A percentile compares a stretch with the other conserved stretches of the same genome.
These are phyloP conservation scores for Lagenidium sp. DNA, from an alignment of 352 stramenopile genomes.

Conservation along the genomic window DNA sequence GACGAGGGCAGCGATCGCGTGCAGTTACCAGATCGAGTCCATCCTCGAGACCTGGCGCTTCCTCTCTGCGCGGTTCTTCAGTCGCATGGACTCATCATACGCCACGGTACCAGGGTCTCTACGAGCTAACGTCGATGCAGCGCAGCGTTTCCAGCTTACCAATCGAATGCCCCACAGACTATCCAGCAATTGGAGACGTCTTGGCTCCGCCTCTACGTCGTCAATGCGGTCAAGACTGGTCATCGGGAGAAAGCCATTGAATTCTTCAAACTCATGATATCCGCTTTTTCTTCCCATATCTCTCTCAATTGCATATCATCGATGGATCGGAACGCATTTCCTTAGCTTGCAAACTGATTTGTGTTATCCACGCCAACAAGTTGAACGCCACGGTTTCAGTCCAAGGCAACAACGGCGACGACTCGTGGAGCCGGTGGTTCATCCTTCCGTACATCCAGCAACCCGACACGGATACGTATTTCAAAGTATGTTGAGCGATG, in stretches of 20 bases:
- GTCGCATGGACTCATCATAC: constrained; percentile 69
- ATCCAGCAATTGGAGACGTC: constrained; percentile 57
- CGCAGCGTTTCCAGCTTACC: too few relatives aligned
- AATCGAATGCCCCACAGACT: too few relatives aligned
- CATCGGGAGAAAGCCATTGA: constrained; percentile 60
- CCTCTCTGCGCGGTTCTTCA: constrained; percentile 70
- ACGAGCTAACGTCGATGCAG: background rate
- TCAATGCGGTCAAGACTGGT: constrained; percentile 65
- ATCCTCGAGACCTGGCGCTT: constrained; percentile 79
- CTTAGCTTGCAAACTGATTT: too few relatives aligned
- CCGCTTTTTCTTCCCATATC: constrained; percentile 12
- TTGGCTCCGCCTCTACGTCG: constrained; percentile 62
- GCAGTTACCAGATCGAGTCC: constrained; percentile 67
- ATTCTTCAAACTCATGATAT: constrained; percentile 66
- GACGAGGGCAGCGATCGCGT: too few relatives aligned
- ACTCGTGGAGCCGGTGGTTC: constrained; percentile 78
- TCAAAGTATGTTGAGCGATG: constrained; percentile 36
- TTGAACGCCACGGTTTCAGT: constrained; percentile 40
- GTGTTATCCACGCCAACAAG: constrained; percentile 36
- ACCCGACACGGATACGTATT: constrained; percentile 66
- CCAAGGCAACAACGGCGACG: constrained; percentile 11
- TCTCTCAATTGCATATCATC: background rate
- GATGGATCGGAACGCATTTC: too few relatives aligned
- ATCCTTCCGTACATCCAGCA: constrained; percentile 70
- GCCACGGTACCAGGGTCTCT: constrained; percentile 19